Conservation (phyloP, 2,329 filamentous ascomycete species). For the Phialophora expanda region DNA sequence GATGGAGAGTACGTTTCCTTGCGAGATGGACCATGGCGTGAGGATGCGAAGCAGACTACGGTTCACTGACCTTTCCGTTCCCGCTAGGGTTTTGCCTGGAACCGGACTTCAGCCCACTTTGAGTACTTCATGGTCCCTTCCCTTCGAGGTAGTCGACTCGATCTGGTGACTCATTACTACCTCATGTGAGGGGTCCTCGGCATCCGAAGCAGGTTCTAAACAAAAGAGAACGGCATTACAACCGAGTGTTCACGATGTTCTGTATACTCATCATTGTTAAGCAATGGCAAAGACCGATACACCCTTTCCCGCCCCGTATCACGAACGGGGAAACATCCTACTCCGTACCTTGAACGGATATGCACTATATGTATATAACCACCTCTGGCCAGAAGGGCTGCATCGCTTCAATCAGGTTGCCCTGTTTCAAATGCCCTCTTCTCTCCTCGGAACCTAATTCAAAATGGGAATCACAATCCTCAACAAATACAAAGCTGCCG, state of each 20-base stretch:
- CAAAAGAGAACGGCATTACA: not conserved
- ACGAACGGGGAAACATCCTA: not conserved
- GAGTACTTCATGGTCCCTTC: not conserved
- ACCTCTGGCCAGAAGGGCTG: no score
- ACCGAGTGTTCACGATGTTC: not conserved
- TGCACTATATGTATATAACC: not conserved
- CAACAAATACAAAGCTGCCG: constrained; percentile 3
- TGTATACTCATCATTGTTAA: not conserved
- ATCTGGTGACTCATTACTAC: no score
- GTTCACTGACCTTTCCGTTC: not conserved
- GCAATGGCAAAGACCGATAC: not conserved
- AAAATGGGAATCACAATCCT: constrained; percentile 39
- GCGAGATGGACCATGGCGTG: not conserved
- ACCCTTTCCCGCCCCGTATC: not conserved
- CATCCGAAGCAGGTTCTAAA: not conserved
- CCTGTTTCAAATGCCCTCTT: not conserved
- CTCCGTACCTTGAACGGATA: not conserved
- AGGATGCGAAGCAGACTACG: not conserved
- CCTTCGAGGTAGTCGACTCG: not conserved
- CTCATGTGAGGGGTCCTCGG: not conserved
- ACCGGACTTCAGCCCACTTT: not conserved
- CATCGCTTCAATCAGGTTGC: not conserved
- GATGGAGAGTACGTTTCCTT: not conserved
- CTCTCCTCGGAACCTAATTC: not conserved
- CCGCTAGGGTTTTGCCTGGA: not conserved